A percentile compares a stretch with the other conserved stretches of the same genome.
Conservation (phyloP, 23 red algal genomes). For the Gracilaria vermiculophylla region DNA sequence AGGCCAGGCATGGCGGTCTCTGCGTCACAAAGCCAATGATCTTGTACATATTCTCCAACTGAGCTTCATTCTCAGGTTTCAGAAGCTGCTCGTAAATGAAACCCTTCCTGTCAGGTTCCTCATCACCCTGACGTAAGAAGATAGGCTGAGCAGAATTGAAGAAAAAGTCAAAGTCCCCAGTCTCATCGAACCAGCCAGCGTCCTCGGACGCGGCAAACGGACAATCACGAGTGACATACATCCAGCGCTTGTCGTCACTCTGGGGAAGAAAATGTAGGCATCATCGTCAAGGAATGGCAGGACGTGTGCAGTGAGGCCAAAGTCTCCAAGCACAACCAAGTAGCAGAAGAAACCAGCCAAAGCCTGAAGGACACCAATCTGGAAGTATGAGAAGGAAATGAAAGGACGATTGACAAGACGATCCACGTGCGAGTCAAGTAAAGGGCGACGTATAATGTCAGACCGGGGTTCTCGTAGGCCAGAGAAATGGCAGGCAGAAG, state of each 20-base stretch:
- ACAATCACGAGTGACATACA: constrained; percentile 26
- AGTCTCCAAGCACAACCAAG: constrained; percentile 75
- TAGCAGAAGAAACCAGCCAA: constrained; percentile 78
- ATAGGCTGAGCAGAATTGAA: too few relatives aligned
- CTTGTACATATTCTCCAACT: constrained; percentile 72
- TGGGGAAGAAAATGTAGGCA: constrained; percentile 23
- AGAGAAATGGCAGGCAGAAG: constrained; percentile 83
- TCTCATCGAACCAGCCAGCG: constrained; percentile 45
- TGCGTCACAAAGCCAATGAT: constrained; percentile 44
- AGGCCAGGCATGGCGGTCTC: constrained; percentile 43
- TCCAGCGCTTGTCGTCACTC: constrained; percentile 56
- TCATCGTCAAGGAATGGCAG: constrained; percentile 64
- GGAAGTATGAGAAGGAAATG: constrained; percentile 89
- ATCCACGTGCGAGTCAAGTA: constrained; percentile 71
- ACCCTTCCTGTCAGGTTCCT: too few relatives aligned
- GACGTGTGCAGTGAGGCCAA: constrained; percentile 30
- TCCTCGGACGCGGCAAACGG: not conserved
- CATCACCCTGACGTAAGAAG: too few relatives aligned
- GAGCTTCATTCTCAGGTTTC: not conserved
- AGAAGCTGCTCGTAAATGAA: constrained; percentile 19
- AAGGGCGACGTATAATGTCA: constrained; percentile 79
- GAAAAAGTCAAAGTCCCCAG: not conserved
- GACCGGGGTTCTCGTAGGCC: constrained; percentile 78
- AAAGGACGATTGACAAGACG: constrained; percentile 77
- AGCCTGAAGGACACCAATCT: constrained; percentile 83